Conservation (phyloP, 2,329 filamentous ascomycete genomes). For the Chaetoscypha palmicola region DNA sequence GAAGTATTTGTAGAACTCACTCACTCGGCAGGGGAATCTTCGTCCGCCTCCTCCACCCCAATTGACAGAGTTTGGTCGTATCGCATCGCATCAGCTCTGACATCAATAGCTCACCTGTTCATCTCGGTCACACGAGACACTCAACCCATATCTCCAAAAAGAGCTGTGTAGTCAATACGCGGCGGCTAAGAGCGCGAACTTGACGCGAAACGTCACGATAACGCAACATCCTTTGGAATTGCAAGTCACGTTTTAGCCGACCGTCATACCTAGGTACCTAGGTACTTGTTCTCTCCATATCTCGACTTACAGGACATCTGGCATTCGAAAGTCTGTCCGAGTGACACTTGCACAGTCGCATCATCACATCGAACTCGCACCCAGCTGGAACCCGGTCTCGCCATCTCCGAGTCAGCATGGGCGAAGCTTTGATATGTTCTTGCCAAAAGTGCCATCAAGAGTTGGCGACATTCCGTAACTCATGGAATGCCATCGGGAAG, state of each 20-base stretch:
- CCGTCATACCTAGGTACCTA: neutral
- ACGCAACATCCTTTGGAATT: neutral
- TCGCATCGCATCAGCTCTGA: too few relatives aligned
- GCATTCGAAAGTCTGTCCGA: too few relatives aligned
- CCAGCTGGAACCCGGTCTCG: too few relatives aligned
- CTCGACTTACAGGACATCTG: too few relatives aligned
- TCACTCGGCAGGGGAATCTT: too few relatives aligned
- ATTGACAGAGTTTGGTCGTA: too few relatives aligned
- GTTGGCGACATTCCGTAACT: conserved; percentile 26
- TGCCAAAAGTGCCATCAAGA: conserved; percentile 26
- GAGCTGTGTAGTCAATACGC: neutral
- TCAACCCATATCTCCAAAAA: neutral
- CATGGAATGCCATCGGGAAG: conserved; percentile 29
- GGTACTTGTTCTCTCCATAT: too few relatives aligned
- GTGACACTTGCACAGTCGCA: too few relatives aligned
- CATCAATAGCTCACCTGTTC: neutral
- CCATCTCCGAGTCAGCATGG: too few relatives aligned
- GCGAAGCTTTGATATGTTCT: conserved; percentile 23
- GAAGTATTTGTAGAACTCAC: too few relatives aligned
- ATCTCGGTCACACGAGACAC: neutral
- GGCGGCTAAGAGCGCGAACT: neutral
- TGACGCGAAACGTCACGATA: neutral
- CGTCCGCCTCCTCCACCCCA: too few relatives aligned
- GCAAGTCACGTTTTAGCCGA: neutral
- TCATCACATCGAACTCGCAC: too few relatives aligned